Evolutionary conservation across 768 basidiomycete genomes (phyloP), one percentile per base, ranked within the genome.

Genomic region (Gloeophyllum trabeum): DNA sequence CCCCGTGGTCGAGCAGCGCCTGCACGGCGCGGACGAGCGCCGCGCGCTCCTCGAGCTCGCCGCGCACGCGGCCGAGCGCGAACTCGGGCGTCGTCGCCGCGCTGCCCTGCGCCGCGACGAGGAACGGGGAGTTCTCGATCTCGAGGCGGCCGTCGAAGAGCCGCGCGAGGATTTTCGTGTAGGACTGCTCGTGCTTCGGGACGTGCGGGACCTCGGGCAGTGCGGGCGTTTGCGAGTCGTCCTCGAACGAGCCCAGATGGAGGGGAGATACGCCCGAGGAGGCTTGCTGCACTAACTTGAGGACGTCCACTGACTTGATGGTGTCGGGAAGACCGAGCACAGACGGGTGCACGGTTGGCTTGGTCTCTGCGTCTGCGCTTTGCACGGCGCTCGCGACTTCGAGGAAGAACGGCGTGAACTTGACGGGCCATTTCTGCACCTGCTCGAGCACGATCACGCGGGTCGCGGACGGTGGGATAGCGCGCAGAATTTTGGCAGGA

Each of bases 71-170:
- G 10, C 96, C 94, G 25, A 98, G 73, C 1, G 96, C 94, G 55
- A 82, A 97, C 57, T 97, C 90, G 2, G 94, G 96, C n/a, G 74
- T 82, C 6, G 92, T 94, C 14, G 90, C 88, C 35, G 79, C 59
- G 35, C 72, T 64, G 7, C 90, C 91, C 44, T 84, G 74, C 12
- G 78, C 60, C 6, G 73, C 55, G 40, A 90, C 77, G 14, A 84
- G 70, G 34, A 73, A 65, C 0, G 90, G 92, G 3, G 83, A 79
- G 61, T 99, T 98, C 53, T 81, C 70, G 45, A 99, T 71, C 47
- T 92, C 81, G 1, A 98, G 66, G 2, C 87, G 75, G 5, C 80
- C 75, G 32, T 65, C 69, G 56, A 97, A 93, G 24, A 96, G 66
- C 43, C 88, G 82, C 4, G 70, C 60, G 42, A 99, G 76, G 20